These are phyloP conservation scores for Elsinoe australis DNA, from an alignment of 2,329 filamentous ascomycete genomes.

Conservation along the genomic window DNA sequence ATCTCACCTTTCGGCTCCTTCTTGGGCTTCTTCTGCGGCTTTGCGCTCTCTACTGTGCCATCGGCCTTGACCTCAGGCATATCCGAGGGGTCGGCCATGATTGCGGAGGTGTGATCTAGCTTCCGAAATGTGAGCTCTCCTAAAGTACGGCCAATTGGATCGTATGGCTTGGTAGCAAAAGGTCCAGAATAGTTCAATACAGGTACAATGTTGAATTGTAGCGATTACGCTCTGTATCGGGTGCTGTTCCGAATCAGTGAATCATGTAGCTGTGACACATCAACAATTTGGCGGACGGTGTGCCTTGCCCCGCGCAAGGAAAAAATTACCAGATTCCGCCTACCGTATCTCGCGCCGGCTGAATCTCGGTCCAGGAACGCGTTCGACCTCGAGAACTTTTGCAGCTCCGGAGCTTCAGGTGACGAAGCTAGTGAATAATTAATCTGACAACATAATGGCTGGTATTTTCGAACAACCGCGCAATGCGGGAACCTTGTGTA, in stretches of 20 bases:
- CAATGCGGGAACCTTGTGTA: constrained; percentile 83
- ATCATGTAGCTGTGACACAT: constrained; percentile 7
- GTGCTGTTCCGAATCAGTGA: too few species aligned
- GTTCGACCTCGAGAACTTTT: constrained; percentile 16
- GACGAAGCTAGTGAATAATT: not conserved
- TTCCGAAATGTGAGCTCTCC: too few species aligned
- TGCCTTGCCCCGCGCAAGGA: constrained; percentile 14
- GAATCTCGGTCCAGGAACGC: constrained; percentile 11
- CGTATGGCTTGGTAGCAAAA: too few species aligned
- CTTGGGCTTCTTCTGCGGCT: constrained; percentile 20
- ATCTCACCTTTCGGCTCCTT: constrained; percentile 19
- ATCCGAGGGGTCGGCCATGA: constrained; percentile 12
- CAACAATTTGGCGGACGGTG: constrained; percentile 15
- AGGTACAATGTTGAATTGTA: too few species aligned
- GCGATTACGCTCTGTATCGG: too few species aligned
- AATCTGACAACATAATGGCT: constrained; percentile 55
- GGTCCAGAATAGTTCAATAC: too few species aligned
- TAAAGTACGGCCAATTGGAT: too few species aligned
- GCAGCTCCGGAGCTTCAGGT: constrained; percentile 7
- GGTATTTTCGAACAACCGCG: constrained; percentile 93
- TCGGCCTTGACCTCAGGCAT: constrained; percentile 16
- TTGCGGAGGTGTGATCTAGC: not conserved
- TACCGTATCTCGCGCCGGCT: constrained; percentile 15
- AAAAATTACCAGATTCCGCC: not conserved
- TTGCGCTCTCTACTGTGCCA: constrained; percentile 20